phyloP scores from a whole-genome alignment of 768 basidiomycete species.

The Tylopilus sp. region DNA sequence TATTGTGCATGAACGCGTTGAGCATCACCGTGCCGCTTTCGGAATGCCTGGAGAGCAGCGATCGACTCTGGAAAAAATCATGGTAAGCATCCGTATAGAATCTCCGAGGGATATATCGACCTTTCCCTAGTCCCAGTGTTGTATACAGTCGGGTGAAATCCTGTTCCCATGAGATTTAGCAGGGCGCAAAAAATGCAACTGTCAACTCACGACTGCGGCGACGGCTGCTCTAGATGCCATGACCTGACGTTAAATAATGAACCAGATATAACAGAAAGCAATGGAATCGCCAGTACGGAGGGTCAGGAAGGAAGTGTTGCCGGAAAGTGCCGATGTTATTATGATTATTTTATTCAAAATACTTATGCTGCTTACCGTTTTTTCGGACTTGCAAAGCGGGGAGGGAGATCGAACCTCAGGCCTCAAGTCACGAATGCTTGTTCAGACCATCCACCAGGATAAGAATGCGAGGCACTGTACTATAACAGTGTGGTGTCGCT shows the following conservation, averaged over 20 bases:
- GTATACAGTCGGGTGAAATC: conserved; percentile 83
- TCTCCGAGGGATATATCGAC: conserved; percentile 33
- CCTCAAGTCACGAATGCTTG: too few species aligned
- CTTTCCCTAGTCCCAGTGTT: conserved; percentile 82
- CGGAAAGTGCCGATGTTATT: conserved; percentile 30
- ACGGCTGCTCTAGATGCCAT: conserved; percentile 75
- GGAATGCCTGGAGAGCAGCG: conserved; percentile 87
- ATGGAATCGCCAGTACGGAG: conserved; percentile 12
- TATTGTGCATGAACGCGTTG: conserved; percentile 66
- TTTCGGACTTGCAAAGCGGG: too few species aligned
- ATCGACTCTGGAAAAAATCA: conserved; percentile 66
- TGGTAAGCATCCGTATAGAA: neutral
- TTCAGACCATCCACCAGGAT: too few species aligned
- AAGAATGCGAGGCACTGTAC: too few species aligned
- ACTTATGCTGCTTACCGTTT: too few species aligned
- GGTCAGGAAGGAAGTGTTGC: conserved; percentile 11
- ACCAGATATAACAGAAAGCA: neutral
- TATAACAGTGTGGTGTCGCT: too few species aligned
- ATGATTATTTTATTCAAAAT: conserved; percentile 8
- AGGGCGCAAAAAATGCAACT: neutral
- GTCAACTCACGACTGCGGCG: conserved; percentile 55
- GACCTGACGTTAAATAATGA: conserved; percentile 16
- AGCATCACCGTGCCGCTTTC: conserved; percentile 91
- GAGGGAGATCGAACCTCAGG: too few species aligned
- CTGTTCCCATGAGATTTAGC: conserved; percentile 37